Evolutionary conservation across 192 early-diverging fungal species (phyloP).

Genomic region (Allomyces arbusculus): DNA sequence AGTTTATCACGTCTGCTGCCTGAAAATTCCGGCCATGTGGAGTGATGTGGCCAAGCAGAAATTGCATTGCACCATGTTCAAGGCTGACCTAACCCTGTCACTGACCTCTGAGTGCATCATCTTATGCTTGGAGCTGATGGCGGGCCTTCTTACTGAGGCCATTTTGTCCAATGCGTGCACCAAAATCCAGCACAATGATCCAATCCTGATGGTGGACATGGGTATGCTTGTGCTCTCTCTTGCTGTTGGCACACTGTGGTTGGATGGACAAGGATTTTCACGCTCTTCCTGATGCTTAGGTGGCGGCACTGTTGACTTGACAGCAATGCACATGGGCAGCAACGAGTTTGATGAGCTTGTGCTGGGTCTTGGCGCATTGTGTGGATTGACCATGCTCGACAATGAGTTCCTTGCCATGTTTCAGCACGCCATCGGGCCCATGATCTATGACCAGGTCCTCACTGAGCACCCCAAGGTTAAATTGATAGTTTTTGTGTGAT

Average conservation of each 20-base stretch:
- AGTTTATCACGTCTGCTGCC: not conserved
- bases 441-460: not conserved
- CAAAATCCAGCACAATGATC: not conserved
- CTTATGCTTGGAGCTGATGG: not conserved
- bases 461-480: not conserved
- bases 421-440: not conserved
- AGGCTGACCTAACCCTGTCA: not conserved
- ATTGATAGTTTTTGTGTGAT: not conserved
- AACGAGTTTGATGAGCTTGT: not conserved
- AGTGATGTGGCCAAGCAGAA: not conserved
- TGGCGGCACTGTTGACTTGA: not conserved
- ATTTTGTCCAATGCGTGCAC: not conserved
- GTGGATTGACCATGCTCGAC: not conserved
- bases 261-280: no score
- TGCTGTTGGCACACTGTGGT: no score
- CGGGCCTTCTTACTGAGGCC: not conserved
- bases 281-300: no score
- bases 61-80: not conserved
- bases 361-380: not conserved
- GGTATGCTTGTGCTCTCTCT: no score
- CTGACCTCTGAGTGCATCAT: not conserved
- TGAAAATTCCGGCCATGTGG: not conserved
- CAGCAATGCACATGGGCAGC: not conserved
- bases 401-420: not conserved
- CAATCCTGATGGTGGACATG: not conserved